A percentile compares a stretch with the other conserved stretches of the same genome.
Evolutionary conservation across 495 filamentous ascomycete genomes (phyloP).

Genomic region (Oidiodendron maius): DNA sequence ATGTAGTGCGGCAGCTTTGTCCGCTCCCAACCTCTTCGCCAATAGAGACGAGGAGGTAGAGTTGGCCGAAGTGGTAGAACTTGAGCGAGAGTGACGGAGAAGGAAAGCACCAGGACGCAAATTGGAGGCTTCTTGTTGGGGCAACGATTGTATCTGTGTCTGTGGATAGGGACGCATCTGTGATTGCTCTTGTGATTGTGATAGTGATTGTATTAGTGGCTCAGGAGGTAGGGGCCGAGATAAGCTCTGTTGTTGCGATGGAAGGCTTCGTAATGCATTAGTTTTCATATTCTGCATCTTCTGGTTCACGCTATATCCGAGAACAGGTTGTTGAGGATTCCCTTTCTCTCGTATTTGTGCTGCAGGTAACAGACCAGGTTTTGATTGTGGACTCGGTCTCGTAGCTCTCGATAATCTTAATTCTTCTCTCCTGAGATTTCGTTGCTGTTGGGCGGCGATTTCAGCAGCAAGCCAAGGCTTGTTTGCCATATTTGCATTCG

Average conservation of each 20-base stretch:
- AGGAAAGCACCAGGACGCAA: background rate
- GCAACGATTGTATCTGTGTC: slow-evolving; percentile 2
- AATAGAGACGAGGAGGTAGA: slow-evolving; percentile 31
- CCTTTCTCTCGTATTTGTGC: background rate
- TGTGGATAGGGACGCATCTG: too few species aligned
- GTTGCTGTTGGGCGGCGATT: slow-evolving; percentile 14
- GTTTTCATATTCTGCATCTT: too few species aligned
- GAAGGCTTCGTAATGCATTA: background rate
- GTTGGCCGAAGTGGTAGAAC: background rate
- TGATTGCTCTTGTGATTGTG: background rate
- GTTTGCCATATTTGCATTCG: slow-evolving; percentile 21
- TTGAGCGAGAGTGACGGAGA: background rate
- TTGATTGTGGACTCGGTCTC: background rate
- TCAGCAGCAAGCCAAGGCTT: slow-evolving; percentile 18
- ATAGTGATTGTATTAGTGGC: background rate
- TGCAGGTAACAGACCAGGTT: background rate
- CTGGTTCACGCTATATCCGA: too few species aligned
- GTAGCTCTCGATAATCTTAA: background rate
- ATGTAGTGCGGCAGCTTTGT: slow-evolving; percentile 35
- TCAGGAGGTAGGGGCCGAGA: background rate
- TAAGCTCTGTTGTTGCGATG: background rate
- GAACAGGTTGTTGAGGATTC: too few species aligned
- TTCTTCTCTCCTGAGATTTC: background rate
- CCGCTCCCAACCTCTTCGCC: slow-evolving; percentile 41
- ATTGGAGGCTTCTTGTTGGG: background rate